Percentiles rank a stretch among this genome's conserved stretches.
These are phyloP conservation scores for Aspergillus sp. DNA, from an alignment of 2,329 filamentous ascomycete species.

Conservation along the genomic window DNA sequence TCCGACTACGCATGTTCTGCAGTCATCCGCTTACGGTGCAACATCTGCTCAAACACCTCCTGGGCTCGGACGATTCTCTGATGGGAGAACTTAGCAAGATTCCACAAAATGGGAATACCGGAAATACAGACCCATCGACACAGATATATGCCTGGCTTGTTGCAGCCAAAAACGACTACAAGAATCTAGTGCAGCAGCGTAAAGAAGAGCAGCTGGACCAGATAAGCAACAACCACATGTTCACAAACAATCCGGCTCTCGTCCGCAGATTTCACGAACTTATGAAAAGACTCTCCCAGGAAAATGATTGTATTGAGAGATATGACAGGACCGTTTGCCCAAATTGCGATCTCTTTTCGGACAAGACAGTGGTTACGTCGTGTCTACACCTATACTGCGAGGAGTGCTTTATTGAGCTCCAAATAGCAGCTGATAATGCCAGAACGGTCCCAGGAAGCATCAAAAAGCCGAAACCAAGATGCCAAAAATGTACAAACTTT, in stretches of 20 bases:
- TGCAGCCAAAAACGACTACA: neutral
- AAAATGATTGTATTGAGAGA: conserved; percentile 37
- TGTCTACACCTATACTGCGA: conserved; percentile 60
- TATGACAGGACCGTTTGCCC: conserved; percentile 39
- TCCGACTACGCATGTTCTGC: conserved; percentile 53
- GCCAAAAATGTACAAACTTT: conserved; percentile 9
- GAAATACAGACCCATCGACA: conserved; percentile 4
- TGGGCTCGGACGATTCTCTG: conserved; percentile 42
- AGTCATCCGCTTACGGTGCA: conserved; percentile 52
- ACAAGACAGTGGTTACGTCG: conserved; percentile 45
- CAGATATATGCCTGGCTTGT: conserved; percentile 29
- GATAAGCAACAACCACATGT: neutral
- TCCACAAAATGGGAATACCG: conserved; percentile 20
- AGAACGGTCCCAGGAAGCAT: neutral
- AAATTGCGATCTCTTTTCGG: conserved; percentile 43
- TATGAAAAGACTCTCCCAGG: conserved; percentile 34
- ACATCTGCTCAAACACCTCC: conserved; percentile 44
- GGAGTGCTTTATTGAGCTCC: conserved; percentile 41
- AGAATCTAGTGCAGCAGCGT: neutral
- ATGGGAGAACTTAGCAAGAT: conserved; percentile 44
- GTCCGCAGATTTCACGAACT: conserved; percentile 42
- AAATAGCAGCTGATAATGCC: conserved; percentile 1
- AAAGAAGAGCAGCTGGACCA: neutral
- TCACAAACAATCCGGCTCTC: conserved; percentile 13
- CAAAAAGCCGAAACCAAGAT: conserved; percentile 24